A percentile compares a stretch with the other conserved stretches of the same genome.
Conservation (phyloP, 305 asterid genomes). For the Ruellia speciosa region DNA sequence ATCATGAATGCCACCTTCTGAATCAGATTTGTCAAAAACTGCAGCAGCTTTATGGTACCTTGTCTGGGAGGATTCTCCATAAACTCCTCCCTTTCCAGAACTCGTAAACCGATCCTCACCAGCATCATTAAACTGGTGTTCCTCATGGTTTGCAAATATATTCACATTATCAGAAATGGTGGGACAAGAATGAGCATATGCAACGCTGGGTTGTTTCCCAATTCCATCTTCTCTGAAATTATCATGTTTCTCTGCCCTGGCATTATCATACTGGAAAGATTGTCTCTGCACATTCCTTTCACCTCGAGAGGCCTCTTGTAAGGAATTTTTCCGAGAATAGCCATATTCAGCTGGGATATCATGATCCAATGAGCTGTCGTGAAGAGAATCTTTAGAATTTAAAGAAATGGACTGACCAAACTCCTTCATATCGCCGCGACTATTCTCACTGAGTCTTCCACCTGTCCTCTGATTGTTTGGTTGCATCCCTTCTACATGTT, state of each 20-base stretch:
- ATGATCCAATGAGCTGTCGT: slow-evolving; percentile 25
- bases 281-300: slow-evolving; percentile 21
- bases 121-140: slow-evolving; percentile 29
- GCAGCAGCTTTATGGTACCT: slow-evolving; percentile 38
- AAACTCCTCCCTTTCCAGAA: slow-evolving; percentile 22
- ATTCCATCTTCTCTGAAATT: slow-evolving; percentile 24
- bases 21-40: slow-evolving; percentile 53
- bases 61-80: slow-evolving; percentile 27
- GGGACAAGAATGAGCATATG: slow-evolving; percentile 38
- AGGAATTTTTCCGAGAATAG: slow-evolving; percentile 26
- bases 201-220: slow-evolving; percentile 32
- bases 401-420: slow-evolving; percentile 27
- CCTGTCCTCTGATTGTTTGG: slow-evolving; percentile 25
- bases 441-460: slow-evolving; percentile 23
- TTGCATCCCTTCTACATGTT: slow-evolving; percentile 4
- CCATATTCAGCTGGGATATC: slow-evolving; percentile 28
- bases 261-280: slow-evolving; percentile 21
- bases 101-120: slow-evolving; percentile 28
- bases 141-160: slow-evolving; percentile 35
- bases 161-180: slow-evolving; percentile 33
- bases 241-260: slow-evolving; percentile 27
- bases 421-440: slow-evolving; percentile 26
- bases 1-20: slow-evolving; percentile 40
- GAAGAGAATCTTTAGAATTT: slow-evolving; percentile 34
- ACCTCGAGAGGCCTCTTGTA: slow-evolving; percentile 27